phyloP scores from a whole-genome alignment of 805 yeast genomes.

The Schwanniomyces pseudopolymorphus region DNA sequence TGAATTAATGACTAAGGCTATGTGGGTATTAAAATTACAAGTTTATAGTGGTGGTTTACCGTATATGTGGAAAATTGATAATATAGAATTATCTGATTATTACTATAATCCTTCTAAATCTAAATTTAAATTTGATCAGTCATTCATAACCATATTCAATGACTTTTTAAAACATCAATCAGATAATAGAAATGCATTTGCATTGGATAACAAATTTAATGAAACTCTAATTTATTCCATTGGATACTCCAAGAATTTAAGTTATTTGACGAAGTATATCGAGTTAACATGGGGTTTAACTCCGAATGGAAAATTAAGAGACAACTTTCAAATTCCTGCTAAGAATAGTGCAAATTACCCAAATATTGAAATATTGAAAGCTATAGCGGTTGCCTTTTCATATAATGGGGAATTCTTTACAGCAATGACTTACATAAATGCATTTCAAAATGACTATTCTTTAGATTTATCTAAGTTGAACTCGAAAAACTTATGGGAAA shows the following conservation, averaged over 20 bases:
- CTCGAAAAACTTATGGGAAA: slow-evolving; percentile 35
- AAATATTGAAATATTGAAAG: slow-evolving; percentile 19
- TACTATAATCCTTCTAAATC: slow-evolving; percentile 19
- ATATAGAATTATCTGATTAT: slow-evolving; percentile 15
- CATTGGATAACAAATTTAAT: slow-evolving; percentile 20
- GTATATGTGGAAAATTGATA: slow-evolving; percentile 26
- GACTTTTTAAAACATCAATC: slow-evolving; percentile 17
- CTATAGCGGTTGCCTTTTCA: slow-evolving; percentile 33
- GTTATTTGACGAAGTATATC: slow-evolving; percentile 22
- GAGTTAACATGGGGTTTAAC: slow-evolving; percentile 33
- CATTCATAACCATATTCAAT: slow-evolving; percentile 21
- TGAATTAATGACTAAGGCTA: slow-evolving; percentile 24
- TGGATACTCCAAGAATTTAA: slow-evolving; percentile 23
- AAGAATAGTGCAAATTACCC: slow-evolving; percentile 24
- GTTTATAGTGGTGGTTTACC: slow-evolving; percentile 33
- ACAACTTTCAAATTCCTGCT: background rate
- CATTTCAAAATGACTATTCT: slow-evolving; percentile 31
- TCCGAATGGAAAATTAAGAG: slow-evolving; percentile 17
- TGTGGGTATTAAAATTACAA: slow-evolving; percentile 38
- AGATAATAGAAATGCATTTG: slow-evolving; percentile 1
- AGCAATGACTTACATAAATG: slow-evolving; percentile 34
- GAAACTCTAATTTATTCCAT: slow-evolving; percentile 32
- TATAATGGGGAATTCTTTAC: slow-evolving; percentile 30
- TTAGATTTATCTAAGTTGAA: slow-evolving; percentile 15
- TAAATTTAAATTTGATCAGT: slow-evolving; percentile 13